Evolutionary conservation across 257 asterid species (phyloP), one percentile per base, ranked within the genome.

Genomic region (Solanum neorickii): DNA sequence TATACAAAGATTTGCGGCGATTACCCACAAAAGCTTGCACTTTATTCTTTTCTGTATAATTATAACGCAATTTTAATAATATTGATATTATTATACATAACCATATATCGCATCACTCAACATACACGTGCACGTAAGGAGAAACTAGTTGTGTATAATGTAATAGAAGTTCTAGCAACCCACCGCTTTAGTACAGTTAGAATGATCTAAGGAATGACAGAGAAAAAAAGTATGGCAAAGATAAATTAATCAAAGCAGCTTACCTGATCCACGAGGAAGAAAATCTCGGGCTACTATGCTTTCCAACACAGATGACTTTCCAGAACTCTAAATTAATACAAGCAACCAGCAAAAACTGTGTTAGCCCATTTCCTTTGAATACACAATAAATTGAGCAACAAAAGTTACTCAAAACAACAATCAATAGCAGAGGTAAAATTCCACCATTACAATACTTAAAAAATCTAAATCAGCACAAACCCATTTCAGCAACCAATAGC

Each of bases 231-330:
- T 52, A 52, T 52, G 62, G 27, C 25, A 46, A 78, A 27, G 65
- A 46, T 46, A 44, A 66, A 46, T 27, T 70, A 25, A 84, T 44
- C 74, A 83, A 87, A 29, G 10, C 69, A 62, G 89, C 95, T 87
- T 74, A 96, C 99, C 99, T 90, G 98, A 96, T 89, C 99, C 99
- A 87, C 99, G 93, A 29, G 99, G 99, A 86, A 96, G 99, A 88
- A 96, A 96, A 91, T 96, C 99, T 72, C 98, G 91, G 75, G 96
- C 93, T 12, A 96, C 99, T 27, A 96, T 92, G 91, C 99, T 96
- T 92, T 96, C 99, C 95, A 96, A 88, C 87, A 96, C 99, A 1
- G 99, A 96, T 2, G 99, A 96, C 90, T 96, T 96, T 69, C 99
- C 99, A 62, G 99, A 96, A 92, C 99, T 96, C 99, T 96, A 93